Percentiles rank a stretch among this genome's conserved stretches.
These are phyloP conservation scores for Ceratocystis huliohia DNA, from an alignment of 2,329 filamentous ascomycete species.

Conservation along the genomic window DNA sequence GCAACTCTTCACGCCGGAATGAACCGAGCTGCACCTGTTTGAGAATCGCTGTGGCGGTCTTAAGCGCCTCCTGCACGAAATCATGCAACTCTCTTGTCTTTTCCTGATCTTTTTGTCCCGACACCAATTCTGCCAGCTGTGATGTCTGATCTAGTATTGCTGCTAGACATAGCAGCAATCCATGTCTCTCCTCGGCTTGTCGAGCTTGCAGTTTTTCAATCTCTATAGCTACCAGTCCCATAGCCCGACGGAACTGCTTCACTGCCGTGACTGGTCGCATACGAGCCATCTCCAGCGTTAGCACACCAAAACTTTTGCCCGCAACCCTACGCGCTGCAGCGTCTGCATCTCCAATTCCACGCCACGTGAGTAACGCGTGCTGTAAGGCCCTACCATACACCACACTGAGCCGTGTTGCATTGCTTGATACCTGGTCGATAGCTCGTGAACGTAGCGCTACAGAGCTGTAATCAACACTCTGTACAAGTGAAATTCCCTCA, in stretches of 20 bases:
- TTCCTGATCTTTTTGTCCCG: not conserved
- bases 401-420: constrained; percentile 51
- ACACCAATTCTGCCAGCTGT: constrained; percentile 29
- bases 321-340: constrained; percentile 58
- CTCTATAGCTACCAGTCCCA: constrained; percentile 34
- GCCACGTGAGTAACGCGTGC: constrained; percentile 65
- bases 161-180: constrained; percentile 50
- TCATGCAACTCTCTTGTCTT: not conserved
- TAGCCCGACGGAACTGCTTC: constrained; percentile 27
- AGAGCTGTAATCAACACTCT: constrained; percentile 83
- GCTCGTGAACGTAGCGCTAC: constrained; percentile 79
- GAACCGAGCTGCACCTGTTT: constrained; percentile 31
- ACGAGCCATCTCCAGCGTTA: constrained; percentile 35
- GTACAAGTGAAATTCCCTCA: constrained; percentile 74
- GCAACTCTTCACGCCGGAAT: constrained; percentile 49
- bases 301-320: constrained; percentile 52
- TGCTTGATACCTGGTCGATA: constrained; percentile 61
- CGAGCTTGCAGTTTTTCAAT: constrained; percentile 38
- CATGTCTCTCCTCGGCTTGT: constrained; percentile 59
- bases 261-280: constrained; percentile 23
- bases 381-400: constrained; percentile 61
- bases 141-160: constrained; percentile 41
- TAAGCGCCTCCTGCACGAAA: constrained; percentile 3
- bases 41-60: constrained; percentile 1
- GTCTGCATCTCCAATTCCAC: constrained; percentile 74